Base-by-base conservation (phyloP, 768 basidiomycete genomes). In the Boletus pseudopeckii region DNA sequence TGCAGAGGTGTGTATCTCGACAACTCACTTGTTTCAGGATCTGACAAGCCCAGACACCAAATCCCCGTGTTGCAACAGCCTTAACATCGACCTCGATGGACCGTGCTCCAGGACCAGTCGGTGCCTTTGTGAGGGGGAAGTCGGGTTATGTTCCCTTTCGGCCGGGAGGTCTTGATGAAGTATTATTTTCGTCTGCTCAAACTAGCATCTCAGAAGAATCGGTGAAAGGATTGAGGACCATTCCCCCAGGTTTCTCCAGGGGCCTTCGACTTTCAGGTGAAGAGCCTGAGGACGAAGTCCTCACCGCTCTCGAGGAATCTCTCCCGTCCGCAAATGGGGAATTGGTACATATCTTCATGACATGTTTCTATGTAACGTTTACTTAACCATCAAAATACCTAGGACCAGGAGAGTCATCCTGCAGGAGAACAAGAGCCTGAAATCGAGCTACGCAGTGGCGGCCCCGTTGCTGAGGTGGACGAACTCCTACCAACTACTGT, bases 121-220 rank as follows among this genome's bases (percentile, higher is more conserved):
- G 82, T 50, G 86, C 82, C 51, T 98, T 98, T 70, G 94, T 98
- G 18, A 78, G 95, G 53, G 97, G 97, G 42, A 97, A 96, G 71
- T 89, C 93, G 20, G 88, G 89, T 41, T 84, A 95, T 71, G 83
- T 95, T 9, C 97, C 97, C 1, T 98, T 98, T 71, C 81, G 85
- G 74, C 97, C 97, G 7, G 97, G 97, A 43, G 97, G 97, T 3
- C 74, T 98, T 10, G 92, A 92, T 40, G 85, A 86, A 59, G 74
- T 77, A 3, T 63, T 79, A 5, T 66, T 72, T 43, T 69, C 66
- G 4, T 55, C 62, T 41, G 54, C 60, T 22, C 64, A 69, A 39
- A 63, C 58, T 24, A 64, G 69, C 32, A 62, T 70, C 22, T 63
- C 67, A 11, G 80, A 78, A 50, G 79, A 79, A 14, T 66, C 63